Evolutionary conservation across 306 rosid species (phyloP).

Genomic region (Rosa persica): DNA sequence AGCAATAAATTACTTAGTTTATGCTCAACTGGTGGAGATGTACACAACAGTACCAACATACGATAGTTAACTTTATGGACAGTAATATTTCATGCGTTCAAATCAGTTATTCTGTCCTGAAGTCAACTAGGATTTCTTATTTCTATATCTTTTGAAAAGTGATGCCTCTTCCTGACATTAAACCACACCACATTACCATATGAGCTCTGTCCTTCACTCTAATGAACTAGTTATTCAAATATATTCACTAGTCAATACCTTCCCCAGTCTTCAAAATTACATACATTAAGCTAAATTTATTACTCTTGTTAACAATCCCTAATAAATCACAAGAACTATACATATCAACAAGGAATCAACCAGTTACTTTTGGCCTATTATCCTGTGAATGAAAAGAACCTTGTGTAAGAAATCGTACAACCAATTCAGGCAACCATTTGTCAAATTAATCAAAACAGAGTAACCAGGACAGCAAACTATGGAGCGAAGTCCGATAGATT

Average conservation of each 20-base stretch:
- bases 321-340: background rate
- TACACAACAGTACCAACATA: background rate
- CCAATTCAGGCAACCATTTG: background rate
- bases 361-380: background rate
- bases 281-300: background rate
- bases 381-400: background rate
- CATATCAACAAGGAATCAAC: background rate
- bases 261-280: background rate
- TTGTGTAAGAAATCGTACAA: background rate
- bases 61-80: background rate
- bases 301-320: background rate
- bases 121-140: background rate
- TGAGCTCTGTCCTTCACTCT: background rate
- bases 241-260: background rate
- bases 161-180: background rate
- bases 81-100: background rate
- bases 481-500: slow-evolving; percentile 16
- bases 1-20: background rate
- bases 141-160: background rate
- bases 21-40: background rate
- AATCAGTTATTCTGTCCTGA: background rate
- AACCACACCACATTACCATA: background rate
- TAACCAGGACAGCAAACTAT: background rate
- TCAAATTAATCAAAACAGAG: slow-evolving; percentile 1
- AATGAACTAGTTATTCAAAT: background rate